Base-by-base conservation (phyloP, 768 basidiomycete species). In the Neoboletus brunneissimus region DNA sequence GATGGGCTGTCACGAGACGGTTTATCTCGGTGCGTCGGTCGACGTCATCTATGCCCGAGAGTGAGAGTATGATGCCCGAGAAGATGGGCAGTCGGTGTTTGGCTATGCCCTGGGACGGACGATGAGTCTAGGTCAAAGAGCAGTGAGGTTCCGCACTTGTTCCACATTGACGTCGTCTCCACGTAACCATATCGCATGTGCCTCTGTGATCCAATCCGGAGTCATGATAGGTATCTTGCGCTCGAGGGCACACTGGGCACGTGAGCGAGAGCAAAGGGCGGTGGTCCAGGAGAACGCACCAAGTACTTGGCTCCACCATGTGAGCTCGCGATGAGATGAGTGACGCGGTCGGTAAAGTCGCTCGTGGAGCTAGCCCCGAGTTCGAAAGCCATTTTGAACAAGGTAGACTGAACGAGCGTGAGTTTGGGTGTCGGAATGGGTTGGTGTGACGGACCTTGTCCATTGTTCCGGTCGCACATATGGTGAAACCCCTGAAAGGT, bases 301-400 rank as follows among this genome's bases (percentile, higher is more conserved):
- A 68, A 76, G 68, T 97, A 96, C 66, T 98, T 98, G 13, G 87
- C 81, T 22, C 92, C 86, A 4, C 89, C 90, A 64, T 90, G 86
- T n/a, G 77, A 79, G n/a, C 72, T 74, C 0, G 94, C 91, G 41
- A 98, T 78, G 22, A 98, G 80, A 75, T 96, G 94, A 0, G 93
- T 95, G n/a, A 91, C 88, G 45, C 78, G 77, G 67, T 92, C 88
- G 0, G 93, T 98, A 59, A 96, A 86, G 48, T 90, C 87, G 32
- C 73, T 80, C 16, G 82, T 79, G 43, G 82, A 78, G 4, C 72
- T 73, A 27, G 91, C 94, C 12, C 94, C 94, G 15, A 97, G 85
- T 61, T 94, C 88, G 23, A 82, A 74, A 0, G 90, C 91, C 64
- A 89, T 82, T 57, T 84, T 85, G 67, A 90, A 90, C 34, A 95